Evolutionary conservation across 2,329 filamentous ascomycete species (phyloP), one percentile per base, ranked within the genome.

Genomic region (Chaetomium sp.): DNA sequence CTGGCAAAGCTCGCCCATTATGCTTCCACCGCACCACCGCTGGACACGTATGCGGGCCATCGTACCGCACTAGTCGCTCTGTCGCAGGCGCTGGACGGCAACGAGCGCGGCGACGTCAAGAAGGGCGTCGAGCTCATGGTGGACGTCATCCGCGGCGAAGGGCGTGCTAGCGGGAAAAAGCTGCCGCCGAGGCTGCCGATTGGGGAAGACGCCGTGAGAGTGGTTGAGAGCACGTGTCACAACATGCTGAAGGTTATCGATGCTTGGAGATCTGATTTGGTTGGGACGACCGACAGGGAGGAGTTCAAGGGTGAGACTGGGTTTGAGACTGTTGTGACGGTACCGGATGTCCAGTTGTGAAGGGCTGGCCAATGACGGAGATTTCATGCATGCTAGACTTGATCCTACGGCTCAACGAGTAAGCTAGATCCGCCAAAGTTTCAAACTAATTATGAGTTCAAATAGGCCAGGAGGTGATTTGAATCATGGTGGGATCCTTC

Each of bases 71-170:
- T 62, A 38, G 35, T 4, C 2, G 51, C 5, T 8, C 5, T 56
- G 16, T 35, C 59, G 25, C 2, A 23, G 42, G 19, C 25, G 23
- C 9, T 33, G 0, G 45, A 4, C 16, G 59, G 59, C 50, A 47
- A 56, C n/a, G 59, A 62, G 38, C 59, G 59, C 23, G 59, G 59
- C 25, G 59, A 62, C 38, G 50, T 12, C 25, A 13, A 33, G 6
- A 62, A 62, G 51, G 59, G 59, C n/a, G 59, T 62, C 38, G 59
- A 62, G 59, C 42, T 62, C 5, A 62, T 62, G 59, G 59, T 62
- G 38, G 59, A 62, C 12, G 51, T 62, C 2, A 56, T 62, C 31
- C 59, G 59, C 29, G 51, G 59, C 2, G 59, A 62, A 29, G 59
- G 59, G 27, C 16, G 35, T 33, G 59, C 59, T 7, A 38, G 25